Evolutionary conservation across 2,329 filamentous ascomycete genomes (phyloP).

Genomic region (Bipolaris cookei): DNA sequence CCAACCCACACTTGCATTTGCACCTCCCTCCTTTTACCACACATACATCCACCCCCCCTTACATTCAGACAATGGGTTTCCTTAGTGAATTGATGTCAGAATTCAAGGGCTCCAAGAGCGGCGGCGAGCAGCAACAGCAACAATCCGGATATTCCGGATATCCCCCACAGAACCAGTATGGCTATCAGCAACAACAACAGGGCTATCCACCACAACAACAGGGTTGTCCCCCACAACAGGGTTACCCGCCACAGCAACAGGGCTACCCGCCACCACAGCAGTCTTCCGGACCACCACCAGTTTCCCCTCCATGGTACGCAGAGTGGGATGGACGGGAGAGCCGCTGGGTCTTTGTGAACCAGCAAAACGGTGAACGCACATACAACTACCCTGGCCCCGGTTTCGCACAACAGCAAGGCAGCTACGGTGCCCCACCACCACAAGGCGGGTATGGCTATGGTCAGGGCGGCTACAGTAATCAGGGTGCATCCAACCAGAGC

Average conservation of each 20-base stretch:
- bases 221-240: slow-evolving; percentile 11
- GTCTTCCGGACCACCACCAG: slow-evolving; percentile 31
- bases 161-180: neutral
- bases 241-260: slow-evolving; percentile 10
- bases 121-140: slow-evolving; percentile 6
- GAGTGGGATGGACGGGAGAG: slow-evolving; percentile 33
- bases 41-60: neutral
- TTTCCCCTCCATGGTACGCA: slow-evolving; percentile 33
- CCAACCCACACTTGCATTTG: neutral
- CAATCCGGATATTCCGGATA: slow-evolving; percentile 6
- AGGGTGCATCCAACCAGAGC: slow-evolving; percentile 25
- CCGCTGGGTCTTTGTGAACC: slow-evolving; percentile 38
- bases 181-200: slow-evolving; percentile 12
- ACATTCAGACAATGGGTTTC: slow-evolving; percentile 27
- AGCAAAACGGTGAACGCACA: slow-evolving; percentile 34
- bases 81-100: slow-evolving; percentile 27
- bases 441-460: slow-evolving; percentile 20
- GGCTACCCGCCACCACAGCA: slow-evolving; percentile 15
- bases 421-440: slow-evolving; percentile 19
- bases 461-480: slow-evolving; percentile 24
- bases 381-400: slow-evolving; percentile 31
- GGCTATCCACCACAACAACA: slow-evolving; percentile 11
- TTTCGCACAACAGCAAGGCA: slow-evolving; percentile 30
- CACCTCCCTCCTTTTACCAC: neutral
- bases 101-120: slow-evolving; percentile 19